Evolutionary conservation across 441 rosid species (phyloP).

Genomic region (Breynia disticha): DNA sequence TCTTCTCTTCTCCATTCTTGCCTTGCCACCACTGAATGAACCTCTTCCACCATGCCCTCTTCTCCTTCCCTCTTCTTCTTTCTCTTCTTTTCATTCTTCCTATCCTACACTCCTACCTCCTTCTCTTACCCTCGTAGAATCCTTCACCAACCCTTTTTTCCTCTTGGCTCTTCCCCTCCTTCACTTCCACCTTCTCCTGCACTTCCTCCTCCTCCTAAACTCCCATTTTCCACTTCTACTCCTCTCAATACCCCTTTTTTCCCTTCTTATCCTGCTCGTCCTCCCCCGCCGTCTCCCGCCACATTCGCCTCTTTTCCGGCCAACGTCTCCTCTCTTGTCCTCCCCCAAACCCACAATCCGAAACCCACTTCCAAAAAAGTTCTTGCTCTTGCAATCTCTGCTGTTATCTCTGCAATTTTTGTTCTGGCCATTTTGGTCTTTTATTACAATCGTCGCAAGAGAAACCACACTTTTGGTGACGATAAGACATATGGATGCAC

Average conservation of each 20-base stretch:
- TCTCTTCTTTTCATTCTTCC: slow-evolving; percentile 4
- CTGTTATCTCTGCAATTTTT: slow-evolving; percentile 44
- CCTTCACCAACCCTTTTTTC: slow-evolving; percentile 60
- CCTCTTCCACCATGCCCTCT: slow-evolving; percentile 33
- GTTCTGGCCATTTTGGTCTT: slow-evolving; percentile 32
- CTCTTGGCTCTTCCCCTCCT: slow-evolving; percentile 28
- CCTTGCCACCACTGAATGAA: neutral
- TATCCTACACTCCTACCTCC: neutral
- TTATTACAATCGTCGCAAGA: slow-evolving; percentile 36
- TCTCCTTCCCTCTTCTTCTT: slow-evolving; percentile 8
- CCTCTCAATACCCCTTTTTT: slow-evolving; percentile 47
- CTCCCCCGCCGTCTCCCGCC: slow-evolving; percentile 74
- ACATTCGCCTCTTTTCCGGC: slow-evolving; percentile 84
- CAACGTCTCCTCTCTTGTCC: slow-evolving; percentile 76
- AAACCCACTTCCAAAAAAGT: slow-evolving; percentile 39
- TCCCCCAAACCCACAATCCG: slow-evolving; percentile 50
- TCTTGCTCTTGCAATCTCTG: slow-evolving; percentile 41
- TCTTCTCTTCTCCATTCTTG: too few species aligned
- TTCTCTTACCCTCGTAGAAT: slow-evolving; percentile 36
- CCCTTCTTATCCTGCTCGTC: slow-evolving; percentile 57
- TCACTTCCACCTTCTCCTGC: slow-evolving; percentile 27
- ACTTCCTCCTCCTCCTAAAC: slow-evolving; percentile 31
- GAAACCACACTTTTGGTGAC: slow-evolving; percentile 17
- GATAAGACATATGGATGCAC: slow-evolving; percentile 45
- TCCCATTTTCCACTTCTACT: slow-evolving; percentile 45